Base-by-base conservation (phyloP, 2,329 filamentous ascomycete species). In the Phoma sp. region DNA sequence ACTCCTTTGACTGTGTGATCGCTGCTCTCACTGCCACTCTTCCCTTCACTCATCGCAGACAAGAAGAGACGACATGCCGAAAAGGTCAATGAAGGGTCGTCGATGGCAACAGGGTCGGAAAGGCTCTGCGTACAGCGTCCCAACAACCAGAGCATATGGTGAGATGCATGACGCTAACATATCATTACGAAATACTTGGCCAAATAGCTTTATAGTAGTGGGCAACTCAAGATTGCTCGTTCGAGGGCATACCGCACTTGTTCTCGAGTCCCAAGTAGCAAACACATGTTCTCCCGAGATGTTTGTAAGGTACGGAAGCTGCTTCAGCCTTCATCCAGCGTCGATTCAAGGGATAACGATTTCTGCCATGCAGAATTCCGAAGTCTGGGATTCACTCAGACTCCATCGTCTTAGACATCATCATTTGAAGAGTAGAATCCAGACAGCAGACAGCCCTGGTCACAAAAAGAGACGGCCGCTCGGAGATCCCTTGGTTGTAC, bases 111-210 rank as follows among this genome's bases (percentile, higher is more conserved):
- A 22, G 12, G 21, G 17, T 40, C 17, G 22, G n/a, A 13, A 27
- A n/a, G 24, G n/a, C 21, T 17, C 22, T 6, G 22, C 4, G 22
- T 36, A 21, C 21, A 10, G 19, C 22, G 52, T 25, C 47, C 32
- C 47, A 46, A 47, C 52, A 55, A 33, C 33, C 29, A 37, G 15
- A 47, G 25, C 36, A n/a, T 24, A 25, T 37, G 24, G 31, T 25
- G 13, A 45, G 29, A 29, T 44, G 29, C 27, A 51, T 51, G 37
- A 55, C 41, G 52, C 52, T 50, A 51, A 32, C n/a, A 41, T 47
- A n/a, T 36, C n/a, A 32, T 17, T 43, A 32, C 21, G 10, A 32
- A 25, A 21, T 8, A 4, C 12, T 22, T n/a, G 36, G 41, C 36
- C 29, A 38, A 32, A 40, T 29, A 31, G 36, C n/a, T 41, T 35